Percentiles rank a stretch among this genome's conserved stretches.
These are phyloP conservation scores for Coniochaeta hoffmannii DNA, from an alignment of 2,329 filamentous ascomycete species.

Conservation along the genomic window DNA sequence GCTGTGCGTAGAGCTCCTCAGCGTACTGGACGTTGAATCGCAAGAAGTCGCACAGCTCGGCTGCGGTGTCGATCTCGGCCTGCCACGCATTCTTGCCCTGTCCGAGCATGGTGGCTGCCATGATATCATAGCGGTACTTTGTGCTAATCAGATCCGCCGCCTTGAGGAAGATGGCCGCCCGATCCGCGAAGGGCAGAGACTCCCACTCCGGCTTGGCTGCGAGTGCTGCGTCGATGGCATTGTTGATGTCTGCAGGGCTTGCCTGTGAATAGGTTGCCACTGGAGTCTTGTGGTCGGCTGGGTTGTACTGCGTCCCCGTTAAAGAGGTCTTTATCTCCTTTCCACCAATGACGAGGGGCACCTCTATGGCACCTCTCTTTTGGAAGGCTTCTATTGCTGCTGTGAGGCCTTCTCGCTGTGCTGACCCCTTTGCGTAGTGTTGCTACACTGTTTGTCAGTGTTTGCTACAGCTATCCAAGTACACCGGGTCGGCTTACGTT, in stretches of 20 bases:
- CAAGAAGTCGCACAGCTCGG: conserved; percentile 87
- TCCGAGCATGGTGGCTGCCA: conserved; percentile 92
- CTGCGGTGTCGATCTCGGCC: conserved; percentile 95
- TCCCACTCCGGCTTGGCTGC: conserved; percentile 86
- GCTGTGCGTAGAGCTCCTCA: conserved; percentile 80
- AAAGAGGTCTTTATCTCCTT: conserved; percentile 65
- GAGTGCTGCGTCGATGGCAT: conserved; percentile 77
- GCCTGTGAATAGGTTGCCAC: conserved; percentile 84
- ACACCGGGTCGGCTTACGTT: conserved; percentile 58
- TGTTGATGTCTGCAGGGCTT: conserved; percentile 64
- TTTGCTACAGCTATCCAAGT: background rate
- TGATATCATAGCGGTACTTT: conserved; percentile 95
- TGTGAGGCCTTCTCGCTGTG: conserved; percentile 68
- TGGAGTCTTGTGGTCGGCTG: conserved; percentile 66
- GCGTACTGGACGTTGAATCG: conserved; percentile 93
- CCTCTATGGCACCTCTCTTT: conserved; percentile 61
- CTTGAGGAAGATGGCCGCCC: conserved; percentile 91
- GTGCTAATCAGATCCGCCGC: conserved; percentile 82
- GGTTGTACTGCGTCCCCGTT: conserved; percentile 69
- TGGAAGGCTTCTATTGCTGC: conserved; percentile 65
- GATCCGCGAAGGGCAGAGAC: conserved; percentile 76
- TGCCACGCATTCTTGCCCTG: conserved; percentile 99
- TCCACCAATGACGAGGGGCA: conserved; percentile 79
- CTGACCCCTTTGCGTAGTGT: conserved; percentile 78
- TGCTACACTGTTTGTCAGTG: conserved; percentile 46